Percentiles rank a stretch among this genome's conserved stretches.
These are phyloP conservation scores for Dendrocalamus latiflorus DNA, from an alignment of 202 grass and related monocot genomes.

Conservation along the genomic window DNA sequence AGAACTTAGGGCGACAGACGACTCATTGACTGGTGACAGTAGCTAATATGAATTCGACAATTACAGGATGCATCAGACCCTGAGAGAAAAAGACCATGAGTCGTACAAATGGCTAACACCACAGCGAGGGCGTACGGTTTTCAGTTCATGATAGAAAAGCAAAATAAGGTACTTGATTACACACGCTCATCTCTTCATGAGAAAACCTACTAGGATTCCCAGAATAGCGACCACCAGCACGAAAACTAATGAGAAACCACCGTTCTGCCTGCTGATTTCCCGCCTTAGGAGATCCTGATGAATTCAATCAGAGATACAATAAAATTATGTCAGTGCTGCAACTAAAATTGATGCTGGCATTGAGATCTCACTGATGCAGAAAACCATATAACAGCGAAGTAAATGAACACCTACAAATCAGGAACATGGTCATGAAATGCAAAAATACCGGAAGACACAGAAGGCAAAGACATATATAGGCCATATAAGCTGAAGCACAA, in stretches of 20 bases:
- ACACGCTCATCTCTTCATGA: no score
- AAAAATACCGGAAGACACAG: not conserved
- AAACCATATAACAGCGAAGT: not conserved
- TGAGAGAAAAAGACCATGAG: no score
- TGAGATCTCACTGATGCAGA: not conserved
- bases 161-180: no score
- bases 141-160: no score
- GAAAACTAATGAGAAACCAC: no score
- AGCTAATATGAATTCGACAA: no score
- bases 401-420: not conserved
- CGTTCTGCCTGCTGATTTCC: conserved; percentile 51
- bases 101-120: no score
- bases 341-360: not conserved
- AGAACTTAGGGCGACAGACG: no score
- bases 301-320: conserved; percentile 17
- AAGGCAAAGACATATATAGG: not conserved
- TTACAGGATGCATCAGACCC: no score
- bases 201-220: no score
- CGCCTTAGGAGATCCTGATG: conserved; percentile 55
- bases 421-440: not conserved
- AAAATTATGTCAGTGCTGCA: not conserved
- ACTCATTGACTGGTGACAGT: no score
- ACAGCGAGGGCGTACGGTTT: no score
- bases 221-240: conserved; percentile 49
- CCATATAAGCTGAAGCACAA: not conserved